Evolutionary conservation across 108 stramenopile genomes (phyloP), one percentile per base, ranked within the genome.

Genomic region (Pinguiococcus pyrenoidosus): DNA sequence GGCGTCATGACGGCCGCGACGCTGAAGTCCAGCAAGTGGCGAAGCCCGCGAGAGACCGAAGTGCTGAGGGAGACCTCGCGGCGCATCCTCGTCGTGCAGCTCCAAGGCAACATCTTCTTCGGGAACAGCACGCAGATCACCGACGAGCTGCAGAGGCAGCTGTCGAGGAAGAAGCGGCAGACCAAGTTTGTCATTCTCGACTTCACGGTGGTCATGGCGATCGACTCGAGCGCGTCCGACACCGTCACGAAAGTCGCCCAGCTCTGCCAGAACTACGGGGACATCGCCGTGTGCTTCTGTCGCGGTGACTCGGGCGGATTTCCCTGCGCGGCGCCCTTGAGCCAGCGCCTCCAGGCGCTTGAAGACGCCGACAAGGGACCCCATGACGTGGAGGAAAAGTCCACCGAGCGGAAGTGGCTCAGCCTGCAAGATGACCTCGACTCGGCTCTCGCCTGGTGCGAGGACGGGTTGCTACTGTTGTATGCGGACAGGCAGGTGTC

Each of bases 1-100:
- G 72, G 73, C n/a, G 28, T 46, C n/a, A 79, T 81, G 78, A 33
- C 64, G 32, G 83, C 75, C 10, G 60, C 74, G 30, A 76, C 70
- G 20, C 50, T 81, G 33, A 66, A 64, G 34, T 71, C 64, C 29
- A 38, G 52, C 14, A 61, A 61, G 69, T 75, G 73, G 45, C 66
- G 79, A 8, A 61, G 41, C 16, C 8, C 16, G 0, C 43, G 63
- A 37, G 62, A 71, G n/a, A 46, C 55, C 30, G 40, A 8, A n/a
- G 78, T 78, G 62, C 54, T 84, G 30, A n/a, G n/a, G n/a, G n/a
- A n/a, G 45, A 63, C 20, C 44, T 65, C 37, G 36, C 37, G n/a
- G 56, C 4, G 21, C 39, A 5, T 27, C 20, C 24, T 16, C 20
- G 34, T 27, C 5, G 34, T 29, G 4, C 46, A 29, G 24, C 14